Evolutionary conservation across 306 rosid species (phyloP).

Genomic region (Begonia peltatifolia): DNA sequence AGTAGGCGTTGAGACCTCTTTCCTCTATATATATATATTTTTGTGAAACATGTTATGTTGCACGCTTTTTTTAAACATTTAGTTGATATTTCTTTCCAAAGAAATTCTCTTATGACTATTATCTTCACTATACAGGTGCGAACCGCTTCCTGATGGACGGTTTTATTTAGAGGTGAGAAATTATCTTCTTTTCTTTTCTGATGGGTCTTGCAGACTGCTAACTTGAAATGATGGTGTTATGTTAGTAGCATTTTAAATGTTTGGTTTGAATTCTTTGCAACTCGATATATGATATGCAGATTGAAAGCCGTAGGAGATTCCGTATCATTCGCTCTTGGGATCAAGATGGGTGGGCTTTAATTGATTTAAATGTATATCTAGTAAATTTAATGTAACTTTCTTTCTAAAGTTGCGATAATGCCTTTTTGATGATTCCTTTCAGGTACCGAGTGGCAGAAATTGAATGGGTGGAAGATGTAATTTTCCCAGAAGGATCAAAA

Average conservation of each 20-base stretch:
- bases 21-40: not conserved
- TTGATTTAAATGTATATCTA: conserved; percentile 2
- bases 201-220: not conserved
- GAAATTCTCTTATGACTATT: not conserved
- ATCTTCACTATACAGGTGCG: conserved; percentile 50
- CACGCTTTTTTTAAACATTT: not conserved
- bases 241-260: not conserved
- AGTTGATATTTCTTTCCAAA: not conserved
- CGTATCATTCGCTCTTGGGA: conserved; percentile 59
- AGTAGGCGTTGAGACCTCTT: conserved; percentile 42
- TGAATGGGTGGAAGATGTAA: conserved; percentile 69
- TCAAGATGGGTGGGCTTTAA: conserved; percentile 74
- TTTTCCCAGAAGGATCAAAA: conserved; percentile 53
- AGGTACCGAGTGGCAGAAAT: conserved; percentile 94
- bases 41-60: not conserved
- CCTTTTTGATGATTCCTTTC: conserved; percentile 17
- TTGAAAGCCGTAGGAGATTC: conserved; percentile 83
- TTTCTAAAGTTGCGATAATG: not conserved
- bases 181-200: not conserved
- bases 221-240: conserved; percentile 4
- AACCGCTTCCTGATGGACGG: conserved; percentile 98
- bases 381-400: conserved; percentile 8
- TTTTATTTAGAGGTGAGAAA: conserved; percentile 78
- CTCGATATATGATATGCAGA: conserved; percentile 27
- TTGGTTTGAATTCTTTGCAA: not conserved